Conservation (phyloP, 2,329 filamentous ascomycete genomes). For the Rhexocercosporidium sp. region DNA sequence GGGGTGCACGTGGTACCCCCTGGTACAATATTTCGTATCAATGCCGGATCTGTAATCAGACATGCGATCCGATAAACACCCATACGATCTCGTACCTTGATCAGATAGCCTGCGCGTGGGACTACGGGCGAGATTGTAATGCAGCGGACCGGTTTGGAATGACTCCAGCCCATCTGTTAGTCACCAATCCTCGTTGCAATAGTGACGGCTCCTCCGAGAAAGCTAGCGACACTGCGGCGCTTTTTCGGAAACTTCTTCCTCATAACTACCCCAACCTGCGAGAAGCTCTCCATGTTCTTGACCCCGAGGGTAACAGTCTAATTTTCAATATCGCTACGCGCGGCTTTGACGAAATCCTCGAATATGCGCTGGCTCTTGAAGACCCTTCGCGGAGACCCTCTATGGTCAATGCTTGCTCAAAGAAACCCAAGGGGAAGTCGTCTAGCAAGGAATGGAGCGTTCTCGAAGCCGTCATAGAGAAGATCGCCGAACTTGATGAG, state of each 20-base stretch:
- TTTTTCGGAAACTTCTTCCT: slow-evolving; percentile 30
- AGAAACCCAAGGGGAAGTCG: neutral
- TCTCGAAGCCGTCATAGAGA: slow-evolving; percentile 19
- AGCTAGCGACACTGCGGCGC: slow-evolving; percentile 24
- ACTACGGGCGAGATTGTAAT: slow-evolving; percentile 30
- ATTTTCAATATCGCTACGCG: slow-evolving; percentile 32
- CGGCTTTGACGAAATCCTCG: slow-evolving; percentile 30
- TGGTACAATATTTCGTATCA: slow-evolving; percentile 22
- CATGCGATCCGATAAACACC: slow-evolving; percentile 12
- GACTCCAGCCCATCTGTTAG: slow-evolving; percentile 31
- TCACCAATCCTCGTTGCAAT: slow-evolving; percentile 27
- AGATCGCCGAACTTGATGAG: slow-evolving; percentile 16
- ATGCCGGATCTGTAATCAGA: slow-evolving; percentile 31
- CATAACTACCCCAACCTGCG: slow-evolving; percentile 21
- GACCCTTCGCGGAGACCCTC: slow-evolving; percentile 20
- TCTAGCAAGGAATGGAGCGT: slow-evolving; percentile 16
- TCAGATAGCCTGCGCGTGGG: slow-evolving; percentile 32
- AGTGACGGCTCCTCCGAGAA: slow-evolving; percentile 23
- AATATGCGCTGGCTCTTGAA: slow-evolving; percentile 30
- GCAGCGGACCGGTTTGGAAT: slow-evolving; percentile 32
- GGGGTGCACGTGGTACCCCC: slow-evolving; percentile 29
- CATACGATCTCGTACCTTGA: slow-evolving; percentile 33
- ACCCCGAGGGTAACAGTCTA: slow-evolving; percentile 32
- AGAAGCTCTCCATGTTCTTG: slow-evolving; percentile 32
- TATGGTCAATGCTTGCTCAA: slow-evolving; percentile 32